Conservation (phyloP, 371 early-diverging fungal genomes). For the Capillidium heterosporum region DNA sequence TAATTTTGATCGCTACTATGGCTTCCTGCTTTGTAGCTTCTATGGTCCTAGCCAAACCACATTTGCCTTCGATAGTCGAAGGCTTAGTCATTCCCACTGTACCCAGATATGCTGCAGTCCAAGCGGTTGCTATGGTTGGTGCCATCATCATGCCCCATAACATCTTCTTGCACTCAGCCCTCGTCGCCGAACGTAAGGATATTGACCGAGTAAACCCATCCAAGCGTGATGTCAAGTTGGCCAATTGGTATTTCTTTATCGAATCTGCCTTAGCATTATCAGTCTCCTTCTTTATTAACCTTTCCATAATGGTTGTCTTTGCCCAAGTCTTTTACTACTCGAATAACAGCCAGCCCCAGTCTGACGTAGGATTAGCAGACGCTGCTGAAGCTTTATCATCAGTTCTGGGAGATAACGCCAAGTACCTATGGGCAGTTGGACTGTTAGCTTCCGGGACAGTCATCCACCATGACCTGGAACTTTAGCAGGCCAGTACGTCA, state of each 20-base stretch:
- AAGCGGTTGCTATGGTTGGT: constrained; percentile 50
- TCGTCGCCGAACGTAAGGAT: constrained; percentile 6
- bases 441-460: constrained; percentile 48
- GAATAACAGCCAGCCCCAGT: constrained; percentile 11
- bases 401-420: constrained; percentile 31
- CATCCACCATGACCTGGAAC: constrained; percentile 56
- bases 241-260: constrained; percentile 41
- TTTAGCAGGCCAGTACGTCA: constrained; percentile 53
- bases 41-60: constrained; percentile 35
- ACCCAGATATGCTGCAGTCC: constrained; percentile 29
- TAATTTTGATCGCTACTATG: constrained; percentile 36
- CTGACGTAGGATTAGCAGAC: constrained; percentile 26
- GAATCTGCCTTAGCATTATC: constrained; percentile 39
- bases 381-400: constrained; percentile 31
- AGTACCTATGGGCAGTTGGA: constrained; percentile 45
- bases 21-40: constrained; percentile 46
- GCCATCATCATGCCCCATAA: constrained; percentile 62
- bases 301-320: constrained; percentile 48
- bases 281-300: constrained; percentile 46
- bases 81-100: constrained; percentile 39
- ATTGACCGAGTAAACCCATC: background rate
- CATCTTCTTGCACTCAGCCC: constrained; percentile 35
- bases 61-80: constrained; percentile 21
- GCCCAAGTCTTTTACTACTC: constrained; percentile 36
- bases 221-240: constrained; percentile 30